These are phyloP conservation scores for Eucalyptus victrix DNA, from an alignment of 345 rosid species.

Conservation along the genomic window DNA sequence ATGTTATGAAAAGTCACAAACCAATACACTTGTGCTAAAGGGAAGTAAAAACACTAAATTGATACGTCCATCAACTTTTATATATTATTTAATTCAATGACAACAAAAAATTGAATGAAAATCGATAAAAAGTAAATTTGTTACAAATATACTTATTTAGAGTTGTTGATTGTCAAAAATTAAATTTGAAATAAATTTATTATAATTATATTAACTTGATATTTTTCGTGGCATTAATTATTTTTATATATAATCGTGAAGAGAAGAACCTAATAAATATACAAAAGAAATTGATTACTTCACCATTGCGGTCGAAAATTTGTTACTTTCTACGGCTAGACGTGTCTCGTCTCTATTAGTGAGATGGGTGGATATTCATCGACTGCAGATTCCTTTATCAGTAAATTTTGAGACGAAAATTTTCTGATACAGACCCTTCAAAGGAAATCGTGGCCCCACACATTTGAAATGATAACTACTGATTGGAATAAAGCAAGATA, in stretches of 20 bases:
- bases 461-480: not conserved
- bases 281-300: not conserved
- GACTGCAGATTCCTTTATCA: accelerated
- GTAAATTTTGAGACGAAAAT: not conserved
- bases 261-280: not conserved
- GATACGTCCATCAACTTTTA: no score
- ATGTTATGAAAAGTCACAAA: no score
- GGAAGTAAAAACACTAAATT: no score
- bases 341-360: not conserved
- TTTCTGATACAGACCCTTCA: accelerated
- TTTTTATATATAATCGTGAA: not conserved
- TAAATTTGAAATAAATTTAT: no score
- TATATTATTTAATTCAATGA: no score
- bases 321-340: not conserved
- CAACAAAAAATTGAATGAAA: no score
- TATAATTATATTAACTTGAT: no score
- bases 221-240: accelerated
- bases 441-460: not conserved
- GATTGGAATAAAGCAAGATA: not conserved
- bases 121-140: accelerated
- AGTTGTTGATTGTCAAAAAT: no score
- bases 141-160: accelerated
- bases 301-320: not conserved
- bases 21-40: accelerated
- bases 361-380: not conserved